Base-by-base conservation (phyloP, 176 grass and related monocot species). In the Lolium multiflorum region DNA sequence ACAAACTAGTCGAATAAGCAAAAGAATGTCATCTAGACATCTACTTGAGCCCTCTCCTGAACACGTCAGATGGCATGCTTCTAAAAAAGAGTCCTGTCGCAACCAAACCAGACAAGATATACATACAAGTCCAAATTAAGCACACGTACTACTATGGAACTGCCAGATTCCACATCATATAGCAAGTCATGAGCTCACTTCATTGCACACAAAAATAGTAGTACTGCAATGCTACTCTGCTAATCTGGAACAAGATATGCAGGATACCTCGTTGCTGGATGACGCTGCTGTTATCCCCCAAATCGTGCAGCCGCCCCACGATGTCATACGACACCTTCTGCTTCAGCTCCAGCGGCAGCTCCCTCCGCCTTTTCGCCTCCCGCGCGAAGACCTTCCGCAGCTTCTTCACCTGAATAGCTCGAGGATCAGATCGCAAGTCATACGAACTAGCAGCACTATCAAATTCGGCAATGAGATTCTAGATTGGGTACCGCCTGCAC, bases 271-370 rank as follows among this genome's bases (percentile, higher is more conserved):
- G 86, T 87, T 96, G 94, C 81, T 91, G 84, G 5, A 89, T 79
- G 28, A 79, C 14, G 41, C 81, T 96, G 56, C 43, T 31, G 55
- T 82, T 81, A 52, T 88, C 85, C 31, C 79, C 84, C 54, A 99
- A 89, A 9, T 54, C 54, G 7, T 44, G 84, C 79, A 96, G 81
- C 59, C 79, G 82, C 25, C 80, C 38, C 58, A 93, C 35, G 75
- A 99, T 91, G 74, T 94, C 94, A 83, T 88, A 81, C 6, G 76
- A 86, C 22, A 99, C 37, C 88, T 93, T 94, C 79, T 94, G 86
- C 83, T 92, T 96, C 60, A 94, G 57, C 73, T 77, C 82, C 79
- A 83, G 59, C 5, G 97, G 76, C 54, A 99, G 83, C 87, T 93
- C 82, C 77, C 82, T 48, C 59, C 87, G 78, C 87, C 76, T 87